Percentiles rank a stretch among this genome's conserved stretches.
These are phyloP conservation scores for Solanum ossicruentum DNA, from an alignment of 257 asterid species.

Conservation along the genomic window DNA sequence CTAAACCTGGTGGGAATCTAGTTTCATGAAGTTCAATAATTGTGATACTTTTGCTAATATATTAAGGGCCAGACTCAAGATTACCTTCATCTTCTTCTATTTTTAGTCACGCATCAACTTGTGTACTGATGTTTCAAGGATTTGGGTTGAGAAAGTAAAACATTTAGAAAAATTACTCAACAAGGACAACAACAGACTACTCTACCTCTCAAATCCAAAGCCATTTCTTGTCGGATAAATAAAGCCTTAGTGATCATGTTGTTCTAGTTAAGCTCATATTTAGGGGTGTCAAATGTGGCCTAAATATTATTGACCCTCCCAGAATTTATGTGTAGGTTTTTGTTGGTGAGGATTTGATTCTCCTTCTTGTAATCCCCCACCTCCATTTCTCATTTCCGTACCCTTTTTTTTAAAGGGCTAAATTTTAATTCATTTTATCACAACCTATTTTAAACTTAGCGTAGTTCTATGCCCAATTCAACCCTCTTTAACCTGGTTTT, in stretches of 20 bases:
- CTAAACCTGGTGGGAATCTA: not conserved
- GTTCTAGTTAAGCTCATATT: not conserved
- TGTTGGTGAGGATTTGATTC: not conserved
- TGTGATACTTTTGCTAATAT: not conserved
- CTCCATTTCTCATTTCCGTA: not conserved
- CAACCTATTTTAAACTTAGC: not conserved
- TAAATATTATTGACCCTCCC: not conserved
- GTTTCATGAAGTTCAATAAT: not conserved
- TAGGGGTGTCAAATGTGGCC: not conserved
- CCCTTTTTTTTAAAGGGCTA: not conserved
- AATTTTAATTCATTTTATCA: not conserved
- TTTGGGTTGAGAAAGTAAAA: not conserved
- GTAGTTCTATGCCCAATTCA: not conserved
- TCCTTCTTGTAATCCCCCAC: not conserved
- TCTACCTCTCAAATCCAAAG: not conserved
- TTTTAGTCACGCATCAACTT: not conserved
- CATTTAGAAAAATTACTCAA: not conserved
- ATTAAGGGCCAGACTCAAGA: not conserved
- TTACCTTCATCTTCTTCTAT: not conserved
- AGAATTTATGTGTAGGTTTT: not conserved
- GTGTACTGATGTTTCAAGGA: not conserved
- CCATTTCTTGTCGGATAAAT: not conserved
- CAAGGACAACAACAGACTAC: not conserved
- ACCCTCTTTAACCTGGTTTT: too few relatives aligned
- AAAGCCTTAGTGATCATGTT: not conserved